Base-by-base conservation (phyloP, 2,329 filamentous ascomycete genomes). In the Talaromyces sp. region DNA sequence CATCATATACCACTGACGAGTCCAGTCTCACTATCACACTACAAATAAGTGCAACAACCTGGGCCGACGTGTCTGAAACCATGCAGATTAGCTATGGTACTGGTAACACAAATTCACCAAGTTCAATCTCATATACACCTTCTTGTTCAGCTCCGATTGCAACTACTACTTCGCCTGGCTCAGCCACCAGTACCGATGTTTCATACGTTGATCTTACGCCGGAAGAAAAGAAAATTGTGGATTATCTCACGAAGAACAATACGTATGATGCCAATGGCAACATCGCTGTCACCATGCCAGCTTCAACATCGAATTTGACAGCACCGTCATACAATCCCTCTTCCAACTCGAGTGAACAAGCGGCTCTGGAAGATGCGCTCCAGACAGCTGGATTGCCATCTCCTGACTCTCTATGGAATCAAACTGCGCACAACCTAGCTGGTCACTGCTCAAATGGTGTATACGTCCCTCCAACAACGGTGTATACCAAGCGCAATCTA, bases 71-170 rank as follows among this genome's bases (percentile, higher is more conserved):
- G 21, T 45, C 41, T 25, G 41, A 45, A 28, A 45, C 41, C n/a
- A 45, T 45, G 41, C 41, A 45, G 15, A 45, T 45, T 13, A 45
- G 41, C 7, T 45, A 45, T 28, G 41, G 41, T 45, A 45, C 41
- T 45, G 41, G 41, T 15, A 25, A 22, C 41, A 45, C 41, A n/a
- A 45, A 28, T 85, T 97, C 65, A 82, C 89, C 9, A 93, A 93
- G 0, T 88, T 97, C 67, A 88, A 85, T 65, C 75, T 94, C 56
- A 82, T 91, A 19, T 96, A 89, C 76, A 83, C 83, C 56, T 73
- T 92, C 22, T 77, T 92, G 5, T 84, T 86, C 22, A 81, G 67
- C 63, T 84, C 63, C 41, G 13, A 45, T 45, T n/a, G 41, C 41
- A 25, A 45, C 41, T 45, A 25, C 41, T 28, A 45, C 41, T 17